Conservation (phyloP, 148 eudicot species). For the Rhododendron kiyosumense region DNA sequence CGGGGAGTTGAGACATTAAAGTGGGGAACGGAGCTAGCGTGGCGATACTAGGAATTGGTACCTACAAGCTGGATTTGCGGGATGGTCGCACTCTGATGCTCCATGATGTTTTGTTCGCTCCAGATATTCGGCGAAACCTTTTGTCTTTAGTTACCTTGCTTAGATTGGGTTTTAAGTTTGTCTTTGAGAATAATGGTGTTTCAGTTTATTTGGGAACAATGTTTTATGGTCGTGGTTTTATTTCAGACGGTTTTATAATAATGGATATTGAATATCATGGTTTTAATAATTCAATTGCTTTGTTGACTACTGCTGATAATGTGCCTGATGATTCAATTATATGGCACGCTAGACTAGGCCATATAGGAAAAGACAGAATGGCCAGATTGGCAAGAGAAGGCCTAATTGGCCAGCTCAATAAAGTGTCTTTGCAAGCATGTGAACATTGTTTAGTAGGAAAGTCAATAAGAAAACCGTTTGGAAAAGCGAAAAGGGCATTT, state of each 20-base stretch:
- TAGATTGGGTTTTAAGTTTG: not conserved
- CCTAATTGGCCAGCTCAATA: no score
- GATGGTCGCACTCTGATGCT: not conserved
- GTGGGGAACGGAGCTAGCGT: not conserved
- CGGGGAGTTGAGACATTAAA: not conserved
- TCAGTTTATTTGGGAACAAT: not conserved
- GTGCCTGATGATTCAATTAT: not conserved
- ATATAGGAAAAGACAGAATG: not conserved
- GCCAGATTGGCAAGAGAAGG: no score
- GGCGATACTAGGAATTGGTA: not conserved
- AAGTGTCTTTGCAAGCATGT: no score
- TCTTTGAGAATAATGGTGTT: not conserved
- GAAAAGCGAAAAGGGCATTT: no score
- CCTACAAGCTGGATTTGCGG: not conserved
- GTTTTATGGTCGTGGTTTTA: not conserved
- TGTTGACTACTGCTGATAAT: not conserved
- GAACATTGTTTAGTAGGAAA: no score
- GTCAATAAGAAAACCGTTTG: no score
- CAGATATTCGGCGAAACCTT: not conserved
- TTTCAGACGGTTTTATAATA: not conserved
- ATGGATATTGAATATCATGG: not conserved
- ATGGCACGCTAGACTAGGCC: not conserved
- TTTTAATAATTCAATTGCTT: not conserved
- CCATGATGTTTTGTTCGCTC: not conserved
- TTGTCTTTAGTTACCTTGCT: not conserved